Percentiles rank a stretch among this genome's conserved stretches.
phyloP scores from a whole-genome alignment of 495 filamentous ascomycete genomes.

The Bryoglossum gracile region DNA sequence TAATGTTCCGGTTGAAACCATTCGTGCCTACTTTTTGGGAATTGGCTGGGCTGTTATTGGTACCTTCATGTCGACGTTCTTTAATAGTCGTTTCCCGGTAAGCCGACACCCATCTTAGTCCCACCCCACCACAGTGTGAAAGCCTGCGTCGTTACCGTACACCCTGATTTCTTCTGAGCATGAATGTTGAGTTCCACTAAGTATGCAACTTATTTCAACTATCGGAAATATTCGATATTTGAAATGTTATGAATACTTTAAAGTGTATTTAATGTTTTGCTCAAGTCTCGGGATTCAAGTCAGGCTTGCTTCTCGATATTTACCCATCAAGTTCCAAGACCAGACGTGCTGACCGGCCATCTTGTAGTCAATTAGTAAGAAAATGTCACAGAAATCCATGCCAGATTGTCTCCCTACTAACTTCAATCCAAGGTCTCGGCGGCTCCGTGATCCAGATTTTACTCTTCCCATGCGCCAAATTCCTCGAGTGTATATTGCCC shows the following conservation, averaged over 20 bases:
- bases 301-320: too few species aligned
- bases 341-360: neutral
- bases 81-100: constrained; percentile 33
- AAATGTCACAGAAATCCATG: neutral
- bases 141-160: too few species aligned
- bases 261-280: too few species aligned
- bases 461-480: constrained; percentile 31
- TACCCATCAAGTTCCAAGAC: too few species aligned
- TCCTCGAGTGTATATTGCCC: constrained; percentile 33
- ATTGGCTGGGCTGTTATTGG: constrained; percentile 33
- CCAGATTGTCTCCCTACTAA: neutral
- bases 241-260: too few species aligned
- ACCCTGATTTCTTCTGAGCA: too few species aligned
- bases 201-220: too few species aligned
- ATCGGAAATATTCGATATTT: too few species aligned
- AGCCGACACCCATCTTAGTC: too few species aligned
- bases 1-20: constrained; percentile 30
- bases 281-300: too few species aligned
- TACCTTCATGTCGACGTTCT: constrained; percentile 33
- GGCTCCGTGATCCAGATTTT: constrained; percentile 35
- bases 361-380: neutral
- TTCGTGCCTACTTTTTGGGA: constrained; percentile 36
- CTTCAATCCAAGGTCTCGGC: constrained; percentile 23
- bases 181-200: too few species aligned
- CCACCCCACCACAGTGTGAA: too few species aligned